phyloP scores from a whole-genome alignment of 257 asterid genomes.

The Rauvolfia tetraphylla region DNA sequence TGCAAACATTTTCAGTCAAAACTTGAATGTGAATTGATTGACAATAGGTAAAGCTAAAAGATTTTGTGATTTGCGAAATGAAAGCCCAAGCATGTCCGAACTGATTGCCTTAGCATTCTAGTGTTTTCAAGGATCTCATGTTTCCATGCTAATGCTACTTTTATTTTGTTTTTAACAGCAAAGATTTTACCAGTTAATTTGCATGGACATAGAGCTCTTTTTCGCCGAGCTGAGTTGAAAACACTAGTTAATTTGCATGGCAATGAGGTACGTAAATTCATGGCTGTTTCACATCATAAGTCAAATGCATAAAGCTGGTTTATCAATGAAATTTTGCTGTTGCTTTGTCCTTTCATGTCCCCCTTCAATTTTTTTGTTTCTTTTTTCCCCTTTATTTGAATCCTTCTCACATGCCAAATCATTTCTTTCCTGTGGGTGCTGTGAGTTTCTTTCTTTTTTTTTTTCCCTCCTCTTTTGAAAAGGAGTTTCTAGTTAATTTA shows the following conservation, averaged over 20 bases:
- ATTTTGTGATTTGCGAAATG: not conserved
- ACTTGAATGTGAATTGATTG: not conserved
- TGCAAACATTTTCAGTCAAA: not conserved
- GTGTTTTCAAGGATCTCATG: not conserved
- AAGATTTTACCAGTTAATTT: slow-evolving; percentile 25
- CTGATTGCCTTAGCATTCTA: not conserved
- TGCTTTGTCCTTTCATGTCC: not conserved
- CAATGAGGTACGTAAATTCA: slow-evolving; percentile 53
- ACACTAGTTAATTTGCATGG: slow-evolving; percentile 80
- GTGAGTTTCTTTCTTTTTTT: too few relatives aligned
- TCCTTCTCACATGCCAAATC: not conserved
- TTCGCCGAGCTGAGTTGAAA: slow-evolving; percentile 97
- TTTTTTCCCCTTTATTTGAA: not conserved
- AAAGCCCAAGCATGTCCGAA: not conserved
- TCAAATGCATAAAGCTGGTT: not conserved
- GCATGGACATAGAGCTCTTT: slow-evolving; percentile 70
- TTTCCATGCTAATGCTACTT: not conserved
- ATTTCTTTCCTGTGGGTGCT: not conserved
- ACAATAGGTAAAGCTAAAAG: not conserved
- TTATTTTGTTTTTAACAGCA: not conserved
- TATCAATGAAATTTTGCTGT: not conserved
- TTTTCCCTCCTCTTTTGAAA: too few relatives aligned
- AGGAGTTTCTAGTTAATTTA: slow-evolving; percentile 1
- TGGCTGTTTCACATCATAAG: not conserved
- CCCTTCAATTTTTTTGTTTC: not conserved